Base-by-base conservation (phyloP, 352 stramenopile species). In the Phytopythium chamaehyphon region DNA sequence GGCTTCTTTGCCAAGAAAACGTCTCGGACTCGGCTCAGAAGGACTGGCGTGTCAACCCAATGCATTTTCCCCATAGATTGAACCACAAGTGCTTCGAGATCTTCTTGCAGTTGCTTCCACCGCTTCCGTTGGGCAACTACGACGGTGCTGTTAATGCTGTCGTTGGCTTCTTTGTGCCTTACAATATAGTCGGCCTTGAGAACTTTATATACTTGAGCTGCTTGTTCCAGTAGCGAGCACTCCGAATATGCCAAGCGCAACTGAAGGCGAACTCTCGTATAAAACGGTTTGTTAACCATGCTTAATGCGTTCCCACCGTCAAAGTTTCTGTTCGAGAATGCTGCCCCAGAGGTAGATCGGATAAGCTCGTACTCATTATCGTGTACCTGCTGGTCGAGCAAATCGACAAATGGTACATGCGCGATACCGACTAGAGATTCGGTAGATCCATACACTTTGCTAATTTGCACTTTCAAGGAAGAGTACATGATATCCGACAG, bases 21-120 rank as follows among this genome's bases (percentile, higher is more conserved):
- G 40, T 90, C 80, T 74, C 80, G 87, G 7, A 90, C 73, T 3
- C 86, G 64, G 35, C 62, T 85, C 9, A 90, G 56, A 10, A 90
- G 47, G 22, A 85, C 57, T 7, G 80, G 80, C 0, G 80, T 88
- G 12, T 65, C 67, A 22, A 80, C 65, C 80, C 76, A 90, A 36
- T 90, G 74, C 21, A 90, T 47, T 42, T 85, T 90, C 7, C 61
- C 50, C 6, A 33, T 58, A 0, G 70, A 51, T 33, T 88, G 76
- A 3, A 33, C 50, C 31, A 64, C 67, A 2, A 90, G 57, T 24
- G 83, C 68, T 16, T 88, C 74, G 3, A 90, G 36, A 26, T 87
- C 76, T 0, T 61, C 60, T 45, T 83, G 73, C 24, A 87, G 60
- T 0, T 67, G 83, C 57, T 73, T 62, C 80, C 80, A 90, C 2